Base-by-base conservation (phyloP, 225 moss, liverwort and hornwort genomes). In the Bryoerythrophyllum caledonicum region DNA sequence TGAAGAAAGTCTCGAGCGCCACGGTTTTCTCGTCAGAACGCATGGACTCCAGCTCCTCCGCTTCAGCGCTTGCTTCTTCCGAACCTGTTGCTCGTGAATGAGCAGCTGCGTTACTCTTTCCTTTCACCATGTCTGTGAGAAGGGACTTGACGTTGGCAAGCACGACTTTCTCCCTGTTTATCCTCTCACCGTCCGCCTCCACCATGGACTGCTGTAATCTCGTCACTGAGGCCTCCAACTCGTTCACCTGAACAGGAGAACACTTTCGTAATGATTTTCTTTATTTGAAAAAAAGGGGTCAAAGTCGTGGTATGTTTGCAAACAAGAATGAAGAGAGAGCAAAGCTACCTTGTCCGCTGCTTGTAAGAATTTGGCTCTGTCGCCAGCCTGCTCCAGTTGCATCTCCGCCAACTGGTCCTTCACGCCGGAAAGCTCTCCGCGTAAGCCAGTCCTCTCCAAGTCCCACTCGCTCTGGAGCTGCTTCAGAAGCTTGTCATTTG, bases 1-100 rank as follows among this genome's bases (percentile, higher is more conserved):
- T 69, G n/a, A 93, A 87, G 70, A 90, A 87, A 63, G 82, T 88
- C 76, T 91, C 89, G 1, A 92, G 77, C 43, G 89, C 86, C 27
- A 73, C 54, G 62, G 74, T 75, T 71, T 74, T 92, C 83, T 92
- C 80, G 28, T 72, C 79, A 67, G 90, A 79, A 1, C 73, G 70
- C n/a, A 82, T 41, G 49, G 77, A 77, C 9, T 78, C 86, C 53
- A 89, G 79, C 66, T 83, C 64, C 66, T 83, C 64, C 70, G 66
- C 81, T 32, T 76, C 80, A 24, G 66, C 78, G 35, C 74, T 63
- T 57, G 8, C 9, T 57, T 57, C 56, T 56, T 76, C 62, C 43
- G 65, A 67, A 49, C 64, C 77, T 17, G 40, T 67, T 8, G 38
- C 38, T 38, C 9, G 38, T 1, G 38, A 38, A 38, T 38, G n/a